Conservation (phyloP, 208 protist species). For the Trypanosoma platydactyli region DNA sequence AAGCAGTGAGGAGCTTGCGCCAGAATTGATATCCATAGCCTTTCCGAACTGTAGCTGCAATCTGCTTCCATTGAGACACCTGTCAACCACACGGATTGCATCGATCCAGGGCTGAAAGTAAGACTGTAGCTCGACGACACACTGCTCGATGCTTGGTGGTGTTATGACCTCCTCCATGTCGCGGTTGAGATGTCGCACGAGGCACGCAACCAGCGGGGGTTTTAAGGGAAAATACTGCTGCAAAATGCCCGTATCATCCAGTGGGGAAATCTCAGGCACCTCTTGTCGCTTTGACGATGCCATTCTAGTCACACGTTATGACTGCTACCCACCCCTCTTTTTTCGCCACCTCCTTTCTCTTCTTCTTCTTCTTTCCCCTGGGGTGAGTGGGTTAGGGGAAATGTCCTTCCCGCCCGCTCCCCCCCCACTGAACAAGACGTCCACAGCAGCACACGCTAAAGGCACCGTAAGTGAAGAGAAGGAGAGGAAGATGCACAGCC, state of each 20-base stretch:
- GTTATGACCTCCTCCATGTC: conserved; percentile 47
- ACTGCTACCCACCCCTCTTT: too few relatives aligned
- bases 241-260: conserved; percentile 1
- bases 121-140: conserved; percentile 57
- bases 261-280: neutral
- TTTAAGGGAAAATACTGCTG: conserved; percentile 36
- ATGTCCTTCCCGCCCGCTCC: too few relatives aligned
- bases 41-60: conserved; percentile 69
- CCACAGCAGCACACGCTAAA: too few relatives aligned
- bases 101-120: conserved; percentile 40
- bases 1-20: conserved; percentile 40
- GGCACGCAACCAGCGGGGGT: conserved; percentile 55
- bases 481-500: too few relatives aligned
- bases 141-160: conserved; percentile 53
- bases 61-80: conserved; percentile 40
- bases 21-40: conserved; percentile 47
- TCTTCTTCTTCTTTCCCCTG: conserved; percentile 11
- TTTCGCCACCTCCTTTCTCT: too few relatives aligned
- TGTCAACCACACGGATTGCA: conserved; percentile 14
- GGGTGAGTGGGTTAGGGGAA: too few relatives aligned
- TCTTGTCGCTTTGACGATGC: neutral
- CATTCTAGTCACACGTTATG: conserved; percentile 6
- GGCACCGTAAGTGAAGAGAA: too few relatives aligned
- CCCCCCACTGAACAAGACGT: too few relatives aligned
- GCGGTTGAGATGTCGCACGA: conserved; percentile 60